Evolutionary conservation across 352 stramenopile species (phyloP).

Genomic region (Phytophthora idaei): DNA sequence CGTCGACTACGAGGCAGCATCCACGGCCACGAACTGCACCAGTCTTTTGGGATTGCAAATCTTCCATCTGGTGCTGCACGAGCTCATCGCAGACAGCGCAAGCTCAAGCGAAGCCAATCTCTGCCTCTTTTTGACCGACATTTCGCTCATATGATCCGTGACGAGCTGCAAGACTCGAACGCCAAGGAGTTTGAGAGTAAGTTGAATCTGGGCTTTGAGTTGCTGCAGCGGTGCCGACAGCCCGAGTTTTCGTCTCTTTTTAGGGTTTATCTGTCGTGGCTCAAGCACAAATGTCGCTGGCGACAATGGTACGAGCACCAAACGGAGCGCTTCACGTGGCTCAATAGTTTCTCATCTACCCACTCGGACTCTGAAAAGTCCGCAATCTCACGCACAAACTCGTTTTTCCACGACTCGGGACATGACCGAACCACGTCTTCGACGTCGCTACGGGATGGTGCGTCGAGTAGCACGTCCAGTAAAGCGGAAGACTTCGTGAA

Average conservation of each 20-base stretch:
- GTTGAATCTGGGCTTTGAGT: conserved; percentile 58
- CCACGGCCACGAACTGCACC: conserved; percentile 18
- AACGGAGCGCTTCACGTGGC: conserved; percentile 13
- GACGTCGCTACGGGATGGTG: conserved; percentile 6
- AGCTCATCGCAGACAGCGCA: conserved; percentile 32
- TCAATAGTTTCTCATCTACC: conserved; percentile 11
- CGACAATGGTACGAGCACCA: conserved; percentile 7
- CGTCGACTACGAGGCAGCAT: conserved; percentile 14
- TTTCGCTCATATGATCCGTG: conserved; percentile 59
- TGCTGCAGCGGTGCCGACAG: conserved; percentile 55
- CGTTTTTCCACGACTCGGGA: conserved; percentile 16
- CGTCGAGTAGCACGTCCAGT: conserved; percentile 10
- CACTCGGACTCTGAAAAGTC: background rate
- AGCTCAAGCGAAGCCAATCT: conserved; percentile 67
- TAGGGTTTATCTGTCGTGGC: conserved; percentile 49
- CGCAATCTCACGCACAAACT: background rate
- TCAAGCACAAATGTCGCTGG: conserved; percentile 31
- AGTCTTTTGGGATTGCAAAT: conserved; percentile 17
- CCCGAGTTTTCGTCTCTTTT: conserved; percentile 68
- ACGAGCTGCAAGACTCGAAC: conserved; percentile 66
- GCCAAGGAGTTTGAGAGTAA: conserved; percentile 63
- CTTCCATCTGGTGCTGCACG: conserved; percentile 18
- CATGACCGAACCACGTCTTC: background rate
- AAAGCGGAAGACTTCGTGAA: conserved; percentile 64
- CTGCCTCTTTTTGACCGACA: conserved; percentile 66